Evolutionary conservation across 495 filamentous ascomycete genomes (phyloP).

Genomic region (Talaromyces liani): DNA sequence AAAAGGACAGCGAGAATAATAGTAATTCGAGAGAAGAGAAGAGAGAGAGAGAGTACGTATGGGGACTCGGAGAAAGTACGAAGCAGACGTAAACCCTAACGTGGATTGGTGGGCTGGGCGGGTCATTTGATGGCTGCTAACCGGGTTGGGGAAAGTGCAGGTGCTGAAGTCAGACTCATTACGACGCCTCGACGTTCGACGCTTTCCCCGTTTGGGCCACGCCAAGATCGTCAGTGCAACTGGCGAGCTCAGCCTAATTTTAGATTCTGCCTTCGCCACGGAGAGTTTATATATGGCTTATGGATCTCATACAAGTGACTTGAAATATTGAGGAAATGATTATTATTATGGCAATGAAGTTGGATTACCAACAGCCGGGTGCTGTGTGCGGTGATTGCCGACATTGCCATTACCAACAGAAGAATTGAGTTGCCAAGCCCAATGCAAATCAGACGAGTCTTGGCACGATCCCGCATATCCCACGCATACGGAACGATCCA

Average conservation of each 20-base stretch:
- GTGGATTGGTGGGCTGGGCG: background rate
- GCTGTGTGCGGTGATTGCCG: background rate
- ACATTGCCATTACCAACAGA: too few relatives aligned
- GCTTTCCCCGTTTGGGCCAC: background rate
- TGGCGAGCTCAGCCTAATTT: background rate
- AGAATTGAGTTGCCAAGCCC: background rate
- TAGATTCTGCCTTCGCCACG: background rate
- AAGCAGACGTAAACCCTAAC: slow-evolving; percentile 3
- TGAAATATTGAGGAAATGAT: too few relatives aligned
- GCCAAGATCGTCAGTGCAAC: background rate
- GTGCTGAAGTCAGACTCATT: background rate
- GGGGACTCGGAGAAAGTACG: background rate
- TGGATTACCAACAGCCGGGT: background rate
- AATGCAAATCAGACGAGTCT: background rate
- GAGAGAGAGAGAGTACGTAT: background rate
- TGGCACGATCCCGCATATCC: background rate
- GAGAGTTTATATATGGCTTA: background rate
- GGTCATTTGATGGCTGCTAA: background rate
- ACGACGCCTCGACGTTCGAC: slow-evolving; percentile 3
- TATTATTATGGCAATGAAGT: background rate
- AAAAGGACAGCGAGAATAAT: background rate
- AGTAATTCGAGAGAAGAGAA: background rate
- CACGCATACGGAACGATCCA: background rate
- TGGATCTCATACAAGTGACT: background rate
- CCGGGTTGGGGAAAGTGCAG: background rate